Evolutionary conservation across 2,329 filamentous ascomycete species (phyloP).

Genomic region (Monosporascus sp.): DNA sequence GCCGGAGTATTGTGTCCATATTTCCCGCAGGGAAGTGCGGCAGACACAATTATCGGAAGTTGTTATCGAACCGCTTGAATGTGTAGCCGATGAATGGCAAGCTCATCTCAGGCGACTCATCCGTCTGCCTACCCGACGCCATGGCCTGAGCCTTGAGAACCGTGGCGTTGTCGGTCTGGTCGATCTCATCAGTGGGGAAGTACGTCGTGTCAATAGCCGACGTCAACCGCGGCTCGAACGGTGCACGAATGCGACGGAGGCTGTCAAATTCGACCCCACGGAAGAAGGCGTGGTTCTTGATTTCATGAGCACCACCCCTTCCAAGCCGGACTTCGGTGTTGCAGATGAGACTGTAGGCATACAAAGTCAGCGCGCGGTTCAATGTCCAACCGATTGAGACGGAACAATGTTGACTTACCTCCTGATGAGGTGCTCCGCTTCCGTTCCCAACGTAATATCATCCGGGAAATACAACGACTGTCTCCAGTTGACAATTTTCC

Average conservation of each 20-base stretch:
- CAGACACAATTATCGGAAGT: constrained; percentile 48
- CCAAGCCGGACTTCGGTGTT: constrained; percentile 91
- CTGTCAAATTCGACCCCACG: constrained; percentile 92
- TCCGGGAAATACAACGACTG: constrained; percentile 95
- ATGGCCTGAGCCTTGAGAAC: constrained; percentile 79
- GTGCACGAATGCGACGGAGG: constrained; percentile 85
- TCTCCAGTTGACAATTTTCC: constrained; percentile 98
- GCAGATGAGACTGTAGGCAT: constrained; percentile 69
- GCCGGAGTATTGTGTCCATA: no score
- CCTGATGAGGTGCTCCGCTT: constrained; percentile 89
- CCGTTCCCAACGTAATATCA: constrained; percentile 80
- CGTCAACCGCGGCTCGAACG: constrained; percentile 89
- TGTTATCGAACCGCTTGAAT: constrained; percentile 90
- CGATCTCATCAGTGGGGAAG: constrained; percentile 98
- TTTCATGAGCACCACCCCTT: constrained; percentile 78
- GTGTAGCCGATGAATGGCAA: constrained; percentile 95
- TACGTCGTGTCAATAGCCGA: constrained; percentile 96
- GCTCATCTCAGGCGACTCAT: constrained; percentile 90
- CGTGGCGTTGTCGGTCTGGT: constrained; percentile 90
- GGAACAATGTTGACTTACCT: constrained; percentile 52
- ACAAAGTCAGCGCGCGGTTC: constrained; percentile 6
- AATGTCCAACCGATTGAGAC: background rate
- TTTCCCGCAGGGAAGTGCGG: background rate
- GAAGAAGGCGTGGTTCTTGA: constrained; percentile 95
- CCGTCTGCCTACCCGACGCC: constrained; percentile 58